phyloP scores from a whole-genome alignment of 2,329 filamentous ascomycete species.

The Alternaria alternata region DNA sequence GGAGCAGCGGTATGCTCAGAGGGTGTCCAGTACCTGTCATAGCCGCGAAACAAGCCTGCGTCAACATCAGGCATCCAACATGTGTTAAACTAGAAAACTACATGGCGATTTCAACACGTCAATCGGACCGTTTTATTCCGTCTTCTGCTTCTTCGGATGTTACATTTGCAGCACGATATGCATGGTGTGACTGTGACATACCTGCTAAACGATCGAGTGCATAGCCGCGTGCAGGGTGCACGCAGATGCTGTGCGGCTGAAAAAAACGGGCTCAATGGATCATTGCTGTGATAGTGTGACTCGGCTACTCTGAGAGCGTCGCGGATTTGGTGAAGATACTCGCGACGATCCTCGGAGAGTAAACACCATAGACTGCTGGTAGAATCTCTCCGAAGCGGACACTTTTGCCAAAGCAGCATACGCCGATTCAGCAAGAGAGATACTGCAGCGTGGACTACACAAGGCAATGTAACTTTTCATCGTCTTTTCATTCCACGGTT shows the following conservation, averaged over 20 bases:
- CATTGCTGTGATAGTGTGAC: neutral
- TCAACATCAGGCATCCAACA: neutral
- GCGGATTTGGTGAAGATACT: neutral
- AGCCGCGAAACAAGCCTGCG: neutral
- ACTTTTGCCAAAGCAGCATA: neutral
- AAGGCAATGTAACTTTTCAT: neutral
- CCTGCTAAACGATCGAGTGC: neutral
- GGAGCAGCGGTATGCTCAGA: neutral
- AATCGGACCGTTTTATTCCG: neutral
- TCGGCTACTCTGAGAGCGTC: neutral
- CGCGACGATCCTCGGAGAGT: neutral
- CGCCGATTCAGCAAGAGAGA: neutral
- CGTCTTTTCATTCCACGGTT: neutral
- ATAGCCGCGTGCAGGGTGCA: neutral
- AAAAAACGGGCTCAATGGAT: neutral
- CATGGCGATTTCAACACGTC: constrained; percentile 4
- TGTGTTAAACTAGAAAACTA: neutral
- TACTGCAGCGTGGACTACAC: neutral
- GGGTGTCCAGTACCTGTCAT: neutral
- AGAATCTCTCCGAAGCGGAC: neutral
- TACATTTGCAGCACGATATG: neutral
- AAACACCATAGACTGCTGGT: neutral
- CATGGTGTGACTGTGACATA: neutral
- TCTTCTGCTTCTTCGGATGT: neutral
- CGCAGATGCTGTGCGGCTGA: constrained; percentile 1